Evolutionary conservation across 176 grass and related monocot genomes (phyloP).

Genomic region (Oryza coarctata): DNA sequence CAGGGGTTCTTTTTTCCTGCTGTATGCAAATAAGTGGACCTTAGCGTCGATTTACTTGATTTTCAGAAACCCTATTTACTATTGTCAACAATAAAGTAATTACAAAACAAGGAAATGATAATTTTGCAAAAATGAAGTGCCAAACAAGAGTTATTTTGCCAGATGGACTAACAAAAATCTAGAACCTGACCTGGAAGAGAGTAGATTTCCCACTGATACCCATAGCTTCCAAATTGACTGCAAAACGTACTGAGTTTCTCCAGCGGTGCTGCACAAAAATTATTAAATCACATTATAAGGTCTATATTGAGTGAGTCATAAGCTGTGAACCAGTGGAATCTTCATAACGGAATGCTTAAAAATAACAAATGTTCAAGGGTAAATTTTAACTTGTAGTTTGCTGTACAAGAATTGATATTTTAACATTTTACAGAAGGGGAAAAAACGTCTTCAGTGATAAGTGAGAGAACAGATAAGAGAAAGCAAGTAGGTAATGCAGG

Average conservation of each 20-base stretch:
- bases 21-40: not conserved
- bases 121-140: conserved; percentile 9
- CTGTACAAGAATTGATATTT: not conserved
- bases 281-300: conserved; percentile 20
- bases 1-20: not conserved
- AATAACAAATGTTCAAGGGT: not conserved
- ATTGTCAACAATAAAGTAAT: not conserved
- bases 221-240: conserved; percentile 91
- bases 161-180: conserved; percentile 16
- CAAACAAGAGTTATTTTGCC: conserved; percentile 21
- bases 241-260: conserved; percentile 74
- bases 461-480: not conserved
- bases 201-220: conserved; percentile 87
- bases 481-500: conserved; percentile 11
- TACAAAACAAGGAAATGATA: not conserved
- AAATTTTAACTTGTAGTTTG: not conserved
- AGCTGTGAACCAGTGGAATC: not conserved
- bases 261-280: conserved; percentile 71
- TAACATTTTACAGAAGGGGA: not conserved
- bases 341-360: not conserved
- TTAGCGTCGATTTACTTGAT: not conserved
- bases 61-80: not conserved
- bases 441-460: not conserved
- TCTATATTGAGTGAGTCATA: not conserved
- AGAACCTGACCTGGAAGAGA: conserved; percentile 67